Percentiles rank a stretch among this genome's conserved stretches.
Conservation (phyloP, 805 yeast species). For the Pichia sporocuriosa region DNA sequence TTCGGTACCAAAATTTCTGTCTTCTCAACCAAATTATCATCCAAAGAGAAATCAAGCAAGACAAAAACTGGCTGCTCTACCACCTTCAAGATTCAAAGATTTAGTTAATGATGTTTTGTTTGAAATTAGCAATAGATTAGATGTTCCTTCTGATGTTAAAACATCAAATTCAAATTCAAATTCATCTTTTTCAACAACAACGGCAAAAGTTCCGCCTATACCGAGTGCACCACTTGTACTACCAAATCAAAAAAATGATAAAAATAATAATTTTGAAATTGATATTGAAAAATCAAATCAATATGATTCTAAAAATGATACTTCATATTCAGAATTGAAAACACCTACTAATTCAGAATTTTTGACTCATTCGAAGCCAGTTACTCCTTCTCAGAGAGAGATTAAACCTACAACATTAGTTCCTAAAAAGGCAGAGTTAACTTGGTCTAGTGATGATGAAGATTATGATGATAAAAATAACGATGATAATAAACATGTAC, state of each 20-base stretch:
- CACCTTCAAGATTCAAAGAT: conserved; percentile 78
- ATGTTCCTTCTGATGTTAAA: not conserved
- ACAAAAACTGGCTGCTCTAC: conserved; percentile 79
- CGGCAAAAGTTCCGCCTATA: not conserved
- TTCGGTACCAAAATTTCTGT: conserved; percentile 47
- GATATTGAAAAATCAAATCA: conserved; percentile 5
- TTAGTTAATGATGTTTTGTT: conserved; percentile 81
- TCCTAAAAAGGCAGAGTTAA: conserved; percentile 78
- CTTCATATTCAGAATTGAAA: conserved; percentile 2
- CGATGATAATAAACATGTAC: not conserved
- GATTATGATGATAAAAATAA: conserved; percentile 35
- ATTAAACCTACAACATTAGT: conserved; percentile 60
- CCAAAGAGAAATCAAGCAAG: conserved; percentile 95
- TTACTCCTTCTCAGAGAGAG: conserved; percentile 29
- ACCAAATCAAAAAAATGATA: not conserved
- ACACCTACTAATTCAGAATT: conserved; percentile 14
- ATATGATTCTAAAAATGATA: not conserved
- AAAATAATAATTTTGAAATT: conserved; percentile 1
- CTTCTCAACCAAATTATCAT: conserved; percentile 74
- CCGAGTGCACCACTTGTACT: not conserved
- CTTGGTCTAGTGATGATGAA: conserved; percentile 87
- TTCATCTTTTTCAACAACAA: too few species aligned
- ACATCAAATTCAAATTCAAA: not conserved
- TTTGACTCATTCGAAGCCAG: conserved; percentile 2
- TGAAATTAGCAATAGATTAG: conserved; percentile 62